Percentiles rank a stretch among this genome's conserved stretches.
Conservation (phyloP, 1,284 basidiomycete genomes). For the Trichosporon ovoides region DNA sequence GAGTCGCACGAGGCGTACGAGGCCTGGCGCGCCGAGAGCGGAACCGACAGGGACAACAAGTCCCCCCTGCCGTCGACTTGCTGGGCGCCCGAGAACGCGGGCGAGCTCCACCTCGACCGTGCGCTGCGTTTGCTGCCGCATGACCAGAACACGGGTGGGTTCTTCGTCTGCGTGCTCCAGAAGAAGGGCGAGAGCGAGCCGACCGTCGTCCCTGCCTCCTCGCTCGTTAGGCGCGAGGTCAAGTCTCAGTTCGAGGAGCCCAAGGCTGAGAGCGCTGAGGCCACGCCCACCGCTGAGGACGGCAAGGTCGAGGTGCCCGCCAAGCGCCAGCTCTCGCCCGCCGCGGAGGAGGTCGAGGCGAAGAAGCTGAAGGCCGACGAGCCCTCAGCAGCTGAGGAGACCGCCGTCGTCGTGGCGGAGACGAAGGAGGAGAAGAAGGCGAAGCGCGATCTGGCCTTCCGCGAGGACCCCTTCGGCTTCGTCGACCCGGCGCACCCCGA, state of each 20-base stretch:
- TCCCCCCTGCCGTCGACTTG: slow-evolving; percentile 52
- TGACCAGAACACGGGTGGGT: slow-evolving; percentile 93
- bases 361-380: slow-evolving; percentile 7
- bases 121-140: slow-evolving; percentile 91
- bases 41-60: slow-evolving; percentile 41
- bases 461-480: slow-evolving; percentile 86
- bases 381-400: too few species aligned
- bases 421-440: slow-evolving; percentile 26
- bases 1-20: slow-evolving; percentile 34
- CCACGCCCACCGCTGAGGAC: slow-evolving; percentile 4
- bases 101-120: slow-evolving; percentile 98
- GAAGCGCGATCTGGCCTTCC: slow-evolving; percentile 58
- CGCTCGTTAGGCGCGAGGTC: neutral
- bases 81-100: slow-evolving; percentile 81
- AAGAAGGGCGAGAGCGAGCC: slow-evolving; percentile 36
- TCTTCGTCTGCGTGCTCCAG: slow-evolving; percentile 89
- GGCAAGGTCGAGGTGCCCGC: slow-evolving; percentile 5
- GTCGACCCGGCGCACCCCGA: slow-evolving; percentile 65
- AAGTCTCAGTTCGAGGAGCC: neutral
- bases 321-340: slow-evolving; percentile 29
- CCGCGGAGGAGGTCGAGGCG: slow-evolving; percentile 15
- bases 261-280: neutral
- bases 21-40: slow-evolving; percentile 27
- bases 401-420: too few species aligned
- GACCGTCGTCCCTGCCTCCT: slow-evolving; percentile 7